These are phyloP conservation scores for Amanita rimosa DNA, from an alignment of 768 basidiomycete species.

Conservation along the genomic window DNA sequence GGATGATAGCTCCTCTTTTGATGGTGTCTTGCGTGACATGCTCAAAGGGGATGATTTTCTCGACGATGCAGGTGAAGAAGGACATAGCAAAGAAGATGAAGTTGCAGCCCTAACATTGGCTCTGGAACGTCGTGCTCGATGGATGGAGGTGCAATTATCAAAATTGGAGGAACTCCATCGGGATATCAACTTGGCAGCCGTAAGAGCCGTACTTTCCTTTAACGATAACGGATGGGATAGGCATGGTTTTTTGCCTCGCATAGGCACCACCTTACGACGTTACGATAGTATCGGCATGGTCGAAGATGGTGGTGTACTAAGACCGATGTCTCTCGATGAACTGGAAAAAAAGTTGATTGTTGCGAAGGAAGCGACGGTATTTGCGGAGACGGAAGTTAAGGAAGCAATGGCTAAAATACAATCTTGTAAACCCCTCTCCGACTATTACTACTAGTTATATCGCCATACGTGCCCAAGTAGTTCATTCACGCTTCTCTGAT, in stretches of 20 bases:
- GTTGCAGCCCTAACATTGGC: conserved; percentile 76
- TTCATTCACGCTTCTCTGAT: not conserved
- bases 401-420: conserved; percentile 67
- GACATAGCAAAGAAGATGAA: conserved; percentile 64
- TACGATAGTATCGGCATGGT: conserved; percentile 59
- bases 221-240: conserved; percentile 84
- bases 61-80: conserved; percentile 61
- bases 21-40: conserved; percentile 80
- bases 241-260: conserved; percentile 54
- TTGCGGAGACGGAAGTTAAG: conserved; percentile 63
- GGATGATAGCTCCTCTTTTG: conserved; percentile 86
- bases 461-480: not conserved
- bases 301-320: conserved; percentile 32
- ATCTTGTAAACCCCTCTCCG: conserved; percentile 20
- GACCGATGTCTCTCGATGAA: conserved; percentile 57
- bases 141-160: conserved; percentile 88
- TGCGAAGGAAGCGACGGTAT: conserved; percentile 60
- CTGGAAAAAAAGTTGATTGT: conserved; percentile 63
- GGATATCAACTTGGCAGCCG: conserved; percentile 83
- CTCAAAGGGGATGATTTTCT: conserved; percentile 81
- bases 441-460: conserved; percentile 1
- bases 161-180: conserved; percentile 84
- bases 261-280: conserved; percentile 52
- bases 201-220: conserved; percentile 69
- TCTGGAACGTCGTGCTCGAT: conserved; percentile 79